Evolutionary conservation across 495 filamentous ascomycete genomes (phyloP), one percentile per base, ranked within the genome.

Genomic region (Annulohypoxylon maeteangense): DNA sequence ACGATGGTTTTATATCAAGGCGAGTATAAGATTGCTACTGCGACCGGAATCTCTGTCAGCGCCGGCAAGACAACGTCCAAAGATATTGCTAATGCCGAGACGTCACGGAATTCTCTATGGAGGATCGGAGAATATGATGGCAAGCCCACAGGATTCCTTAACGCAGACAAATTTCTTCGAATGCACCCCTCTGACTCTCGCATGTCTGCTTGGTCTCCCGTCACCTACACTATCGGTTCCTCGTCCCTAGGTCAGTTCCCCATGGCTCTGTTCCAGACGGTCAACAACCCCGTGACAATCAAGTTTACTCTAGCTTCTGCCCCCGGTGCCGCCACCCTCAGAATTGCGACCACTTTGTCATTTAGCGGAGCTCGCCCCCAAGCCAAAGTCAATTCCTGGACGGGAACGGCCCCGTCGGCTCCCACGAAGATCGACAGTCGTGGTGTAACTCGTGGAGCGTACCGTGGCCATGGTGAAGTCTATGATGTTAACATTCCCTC

Each of bases 141-240:
- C 54, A 82, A 85, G 70, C 89, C 89, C 11, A 89, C 82, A 6
- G 87, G 87, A 7, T 91, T 91, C 83, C 81, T 81, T 51, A 91
- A 91, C 72, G 88, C 89, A 18, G 88, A 82, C 44, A 89, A 89
- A 66, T 86, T 90, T 68, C 82, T 87, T 47, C 79, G 84, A 50
- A 91, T 91, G 89, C 89, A 91, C 63, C 89, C 89, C 4, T 86
- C 85, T 0, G 89, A 91, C 76, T 78, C 69, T 31, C 84, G 89
- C 60, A 91, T 91, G 88, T 75, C 78, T 18, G 74, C 78, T 65
- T 91, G 89, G 89, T 79, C 79, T 1, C 84, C 88, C 0, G 58
- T 81, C 5, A 90, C 88, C 1, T 90, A 88, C 75, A 89, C 86
- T 6, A 82, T 88, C 18, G 89, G 88, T 18, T 81, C 79, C 20